These are phyloP conservation scores for Candida dajiaensis DNA, from an alignment of 805 yeast genomes.

Conservation along the genomic window DNA sequence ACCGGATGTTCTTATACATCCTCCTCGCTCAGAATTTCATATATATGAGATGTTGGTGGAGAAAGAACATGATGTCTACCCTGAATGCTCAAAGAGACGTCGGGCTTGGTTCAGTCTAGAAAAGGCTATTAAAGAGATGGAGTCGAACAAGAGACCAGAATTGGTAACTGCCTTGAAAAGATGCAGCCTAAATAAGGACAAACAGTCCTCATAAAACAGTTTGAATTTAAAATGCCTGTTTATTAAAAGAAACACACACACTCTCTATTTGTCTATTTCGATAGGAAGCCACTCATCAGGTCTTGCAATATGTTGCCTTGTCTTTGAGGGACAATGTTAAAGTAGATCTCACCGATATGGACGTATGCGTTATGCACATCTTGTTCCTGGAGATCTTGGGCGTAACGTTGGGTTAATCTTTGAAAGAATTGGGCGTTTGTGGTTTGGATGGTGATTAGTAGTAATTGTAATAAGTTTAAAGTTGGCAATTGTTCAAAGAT, in stretches of 20 bases:
- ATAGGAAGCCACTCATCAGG: constrained; percentile 57
- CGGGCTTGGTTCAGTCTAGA: constrained; percentile 71
- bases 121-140: constrained; percentile 59
- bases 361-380: constrained; percentile 42
- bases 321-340: constrained; percentile 47
- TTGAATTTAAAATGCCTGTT: not conserved
- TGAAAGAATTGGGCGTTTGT: constrained; percentile 46
- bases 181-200: constrained; percentile 37
- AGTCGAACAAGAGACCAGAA: constrained; percentile 58
- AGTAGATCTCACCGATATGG: constrained; percentile 56
- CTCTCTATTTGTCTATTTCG: not conserved
- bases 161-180: constrained; percentile 55
- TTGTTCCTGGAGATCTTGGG: constrained; percentile 26
- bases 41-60: constrained; percentile 71
- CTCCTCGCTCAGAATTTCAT: constrained; percentile 83
- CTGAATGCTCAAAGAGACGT: constrained; percentile 58
- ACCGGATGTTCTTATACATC: constrained; percentile 28
- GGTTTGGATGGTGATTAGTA: constrained; percentile 53
- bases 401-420: constrained; percentile 47
- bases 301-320: constrained; percentile 57
- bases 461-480: constrained; percentile 64
- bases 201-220: not conserved
- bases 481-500: constrained; percentile 40
- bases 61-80: constrained; percentile 59
- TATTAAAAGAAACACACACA: no score